Evolutionary conservation across 208 protist genomes (phyloP), one percentile per base, ranked within the genome.

Genomic region (Porcisia deanei): DNA sequence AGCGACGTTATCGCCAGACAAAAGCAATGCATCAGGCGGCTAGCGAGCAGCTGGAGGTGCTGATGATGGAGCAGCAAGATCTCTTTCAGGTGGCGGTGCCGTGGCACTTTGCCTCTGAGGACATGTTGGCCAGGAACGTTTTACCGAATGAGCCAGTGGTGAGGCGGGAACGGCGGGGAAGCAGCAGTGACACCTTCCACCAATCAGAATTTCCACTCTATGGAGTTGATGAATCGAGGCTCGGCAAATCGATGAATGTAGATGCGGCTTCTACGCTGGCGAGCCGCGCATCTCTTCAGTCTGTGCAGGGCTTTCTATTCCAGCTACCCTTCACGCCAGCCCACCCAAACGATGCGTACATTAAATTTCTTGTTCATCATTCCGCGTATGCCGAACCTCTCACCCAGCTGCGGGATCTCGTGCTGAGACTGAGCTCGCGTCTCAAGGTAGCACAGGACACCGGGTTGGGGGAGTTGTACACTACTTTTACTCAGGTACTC

Each of bases 61-160:
- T 87, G 30, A 53, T 41, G 53, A 94, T 92, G 88, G 73, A 72
- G 66, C 67, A 77, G 67, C 81, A 90, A 63, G 89, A 94, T 43
- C 64, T 37, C 6, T 47, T 73, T 20, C 47, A 63, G n/a, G 47
- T 43, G 10, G 37, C 7, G 37, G 8, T n/a, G 49, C 73, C 14
- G n/a, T 64, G 54, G 70, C 18, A 45, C 37, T 76, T 12, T 12
- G 25, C 43, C 16, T 39, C 7, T 30, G 70, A 67, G 63, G 63
- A 14, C 16, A 43, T 52, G 41, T 7, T 20, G 9, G 25, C 60
- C 16, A 12, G 4, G 30, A 37, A 45, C 4, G 73, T 34, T n/a
- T n/a, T 37, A n/a, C 9, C 30, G 49, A 39, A n/a, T n/a, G 60
- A 39, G 34, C 18, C 47, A n/a, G 47, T 57, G 7, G 47, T 12